Base-by-base conservation (phyloP, 768 basidiomycete genomes). In the Pleurotus giganteus region DNA sequence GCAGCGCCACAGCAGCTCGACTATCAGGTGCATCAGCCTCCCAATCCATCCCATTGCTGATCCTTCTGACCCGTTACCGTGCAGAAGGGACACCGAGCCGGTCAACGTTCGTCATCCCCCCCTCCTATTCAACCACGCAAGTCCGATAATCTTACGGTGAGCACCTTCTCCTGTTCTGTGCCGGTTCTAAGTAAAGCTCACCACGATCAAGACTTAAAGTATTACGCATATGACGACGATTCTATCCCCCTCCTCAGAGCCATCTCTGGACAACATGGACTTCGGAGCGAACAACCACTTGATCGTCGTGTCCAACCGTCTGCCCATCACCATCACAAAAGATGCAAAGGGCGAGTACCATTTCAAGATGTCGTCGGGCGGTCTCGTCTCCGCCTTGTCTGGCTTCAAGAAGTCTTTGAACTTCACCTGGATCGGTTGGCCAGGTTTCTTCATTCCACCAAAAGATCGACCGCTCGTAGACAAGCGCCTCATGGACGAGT, bases 301-400 rank as follows among this genome's bases (percentile, higher is more conserved):
- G 78, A 88, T 98, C 73, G 92, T 98, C 64, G 93, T 98, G 66
- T 90, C 91, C 49, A 98, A 98, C 74, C 85, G 96, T 52, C 86
- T 98, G 56, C 96, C 96, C 19, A 83, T 98, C 57, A 97, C 96
- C 44, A 98, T 98, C 68, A 91, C 78, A 69, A 96, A 94, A 75
- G 95, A 98, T 82, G 86, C 82, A 12, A 74, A 78, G 49, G 94
- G 94, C 67, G 87, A 96, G 70, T 98, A 95, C 72, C 91, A 95
- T 77, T 98, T 97, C 84, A 91, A 96, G 79, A 97, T 98, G 95
- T 95, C 93, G 57, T 95, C 93, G 2, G 97, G 97, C 26, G 97
- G 97, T 53, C 89, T 99, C 58, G 97, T 98, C 59, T 94, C 91
- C 51, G 97, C 97, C 57, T 86, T 99, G 61, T 89, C 90, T 21